Evolutionary conservation across 2,329 filamentous ascomycete genomes (phyloP).

Genomic region (Sordariomycetes sp.): DNA sequence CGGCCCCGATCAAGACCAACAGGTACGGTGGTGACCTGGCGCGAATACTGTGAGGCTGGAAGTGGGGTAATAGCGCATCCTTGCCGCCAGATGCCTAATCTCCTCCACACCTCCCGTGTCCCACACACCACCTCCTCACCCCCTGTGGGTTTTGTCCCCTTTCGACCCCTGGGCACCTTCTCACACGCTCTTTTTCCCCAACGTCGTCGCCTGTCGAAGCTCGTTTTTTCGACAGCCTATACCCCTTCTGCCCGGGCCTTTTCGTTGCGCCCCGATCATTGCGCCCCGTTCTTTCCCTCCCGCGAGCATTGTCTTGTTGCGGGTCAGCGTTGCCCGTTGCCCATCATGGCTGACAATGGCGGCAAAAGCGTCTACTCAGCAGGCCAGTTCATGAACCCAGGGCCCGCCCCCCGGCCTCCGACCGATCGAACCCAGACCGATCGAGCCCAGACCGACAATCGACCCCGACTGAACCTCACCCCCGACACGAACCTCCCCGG

Average conservation of each 20-base stretch:
- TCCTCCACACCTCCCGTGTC: background rate
- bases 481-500: slow-evolving; percentile 62
- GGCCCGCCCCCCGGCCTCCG: slow-evolving; percentile 83
- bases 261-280: background rate
- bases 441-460: slow-evolving; percentile 71
- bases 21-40: background rate
- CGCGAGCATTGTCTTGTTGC: background rate
- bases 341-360: slow-evolving; percentile 10
- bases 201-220: background rate
- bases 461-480: slow-evolving; percentile 68
- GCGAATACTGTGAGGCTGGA: slow-evolving; percentile 9
- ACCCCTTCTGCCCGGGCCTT: background rate
- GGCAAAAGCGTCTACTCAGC: slow-evolving; percentile 39
- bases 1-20: background rate
- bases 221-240: background rate
- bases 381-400: slow-evolving; percentile 87
- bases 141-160: background rate
- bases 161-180: background rate
- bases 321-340: background rate
- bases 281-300: background rate
- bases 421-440: slow-evolving; percentile 35
- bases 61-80: slow-evolving; percentile 9
- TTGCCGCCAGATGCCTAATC: slow-evolving; percentile 1
- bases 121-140: background rate
- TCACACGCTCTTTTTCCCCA: background rate